phyloP scores from a whole-genome alignment of 768 basidiomycete species.

The Suillus subaureus region DNA sequence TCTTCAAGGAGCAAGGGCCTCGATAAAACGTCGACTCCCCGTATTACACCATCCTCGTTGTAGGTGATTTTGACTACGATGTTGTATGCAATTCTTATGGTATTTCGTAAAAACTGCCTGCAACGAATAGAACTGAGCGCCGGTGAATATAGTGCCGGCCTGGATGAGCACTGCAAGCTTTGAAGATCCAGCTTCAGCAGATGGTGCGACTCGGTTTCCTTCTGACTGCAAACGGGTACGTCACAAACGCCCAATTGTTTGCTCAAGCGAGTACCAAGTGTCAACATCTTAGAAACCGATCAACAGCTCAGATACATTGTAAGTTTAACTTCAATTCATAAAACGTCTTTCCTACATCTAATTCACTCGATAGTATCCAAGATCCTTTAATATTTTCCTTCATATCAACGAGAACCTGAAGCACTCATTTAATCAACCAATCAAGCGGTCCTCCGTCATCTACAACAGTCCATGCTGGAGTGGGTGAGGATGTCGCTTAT shows the following conservation, averaged over 20 bases:
- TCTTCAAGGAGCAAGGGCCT: neutral
- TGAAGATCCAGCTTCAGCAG: neutral
- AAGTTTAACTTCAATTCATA: neutral
- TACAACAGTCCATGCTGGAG: conserved; percentile 74
- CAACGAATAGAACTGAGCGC: neutral
- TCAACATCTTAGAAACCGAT: neutral
- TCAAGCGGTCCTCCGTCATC: conserved; percentile 62
- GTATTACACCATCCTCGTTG: neutral
- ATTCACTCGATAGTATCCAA: conserved; percentile 49
- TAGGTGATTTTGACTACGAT: neutral
- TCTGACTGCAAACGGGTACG: neutral
- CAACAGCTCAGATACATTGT: neutral
- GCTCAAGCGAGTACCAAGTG: neutral
- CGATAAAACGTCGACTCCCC: neutral
- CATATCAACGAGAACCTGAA: conserved; percentile 58
- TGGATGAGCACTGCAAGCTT: neutral
- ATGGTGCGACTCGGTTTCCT: neutral
- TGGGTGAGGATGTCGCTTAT: too few relatives aligned
- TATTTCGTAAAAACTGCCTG: neutral
- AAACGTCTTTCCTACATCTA: neutral
- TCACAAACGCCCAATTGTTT: neutral
- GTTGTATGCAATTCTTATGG: too few relatives aligned
- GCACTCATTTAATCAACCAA: conserved; percentile 53
- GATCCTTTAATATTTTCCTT: conserved; percentile 44
- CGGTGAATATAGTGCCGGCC: neutral